Conservation (phyloP, 2,329 filamentous ascomycete genomes). For the Eutypella sp. region DNA sequence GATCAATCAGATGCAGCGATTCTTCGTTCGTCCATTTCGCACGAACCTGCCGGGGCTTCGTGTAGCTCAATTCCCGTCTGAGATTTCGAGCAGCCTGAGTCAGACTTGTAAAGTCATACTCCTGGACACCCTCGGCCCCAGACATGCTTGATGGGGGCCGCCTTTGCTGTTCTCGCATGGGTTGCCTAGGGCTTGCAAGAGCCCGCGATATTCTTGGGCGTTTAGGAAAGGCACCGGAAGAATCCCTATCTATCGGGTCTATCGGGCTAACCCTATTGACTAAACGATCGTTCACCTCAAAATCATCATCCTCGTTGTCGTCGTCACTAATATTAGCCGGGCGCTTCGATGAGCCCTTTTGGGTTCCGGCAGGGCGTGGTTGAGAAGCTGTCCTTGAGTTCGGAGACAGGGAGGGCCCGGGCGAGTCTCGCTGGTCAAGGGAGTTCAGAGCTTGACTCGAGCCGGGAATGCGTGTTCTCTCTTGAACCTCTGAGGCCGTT, state of each 20-base stretch:
- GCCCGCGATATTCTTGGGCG: constrained; percentile 10
- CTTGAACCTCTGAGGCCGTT: constrained; percentile 8
- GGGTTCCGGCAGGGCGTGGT: not conserved
- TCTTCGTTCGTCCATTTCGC: constrained; percentile 40
- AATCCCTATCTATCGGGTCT: constrained; percentile 1
- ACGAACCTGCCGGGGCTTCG: constrained; percentile 23
- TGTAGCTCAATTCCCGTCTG: constrained; percentile 9
- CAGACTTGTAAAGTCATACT: constrained; percentile 11
- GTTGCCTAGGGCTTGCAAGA: not conserved
- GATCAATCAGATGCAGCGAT: constrained; percentile 34
- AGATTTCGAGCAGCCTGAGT: constrained; percentile 15
- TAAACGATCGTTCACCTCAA: constrained; percentile 21
- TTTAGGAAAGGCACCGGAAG: constrained; percentile 6
- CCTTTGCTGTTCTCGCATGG: not conserved
- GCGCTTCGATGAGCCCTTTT: constrained; percentile 4
- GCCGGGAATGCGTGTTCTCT: constrained; percentile 17
- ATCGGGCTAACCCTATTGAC: constrained; percentile 11
- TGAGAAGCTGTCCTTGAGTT: not conserved
- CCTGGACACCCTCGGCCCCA: constrained; percentile 6
- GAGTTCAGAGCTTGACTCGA: constrained; percentile 11
- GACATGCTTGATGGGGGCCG: not conserved
- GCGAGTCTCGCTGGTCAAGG: not conserved
- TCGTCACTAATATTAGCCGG: not conserved
- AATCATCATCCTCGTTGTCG: constrained; percentile 7
- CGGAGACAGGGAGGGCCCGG: not conserved